A percentile compares a stretch with the other conserved stretches of the same genome.
Evolutionary conservation across 495 filamentous ascomycete genomes (phyloP).

Genomic region (Neurospora discreta): DNA sequence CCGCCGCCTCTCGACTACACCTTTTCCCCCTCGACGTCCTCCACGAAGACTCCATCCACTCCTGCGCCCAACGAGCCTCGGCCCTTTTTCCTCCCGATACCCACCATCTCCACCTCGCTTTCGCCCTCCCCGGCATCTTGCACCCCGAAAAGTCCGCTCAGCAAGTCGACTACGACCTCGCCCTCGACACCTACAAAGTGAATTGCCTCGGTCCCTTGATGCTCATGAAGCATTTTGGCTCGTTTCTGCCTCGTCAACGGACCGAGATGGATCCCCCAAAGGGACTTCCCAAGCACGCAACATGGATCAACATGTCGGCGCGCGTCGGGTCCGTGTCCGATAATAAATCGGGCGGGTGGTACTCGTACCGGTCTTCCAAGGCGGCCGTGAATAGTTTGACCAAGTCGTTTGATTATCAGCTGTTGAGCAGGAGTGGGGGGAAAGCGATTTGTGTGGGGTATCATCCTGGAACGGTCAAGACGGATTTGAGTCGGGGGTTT

Average conservation of each 20-base stretch:
- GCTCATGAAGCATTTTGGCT: slow-evolving; percentile 61
- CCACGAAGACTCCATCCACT: slow-evolving; percentile 38
- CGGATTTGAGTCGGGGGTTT: slow-evolving; percentile 59
- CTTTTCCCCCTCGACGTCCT: slow-evolving; percentile 20
- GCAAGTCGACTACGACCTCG: slow-evolving; percentile 45
- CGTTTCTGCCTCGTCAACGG: slow-evolving; percentile 49
- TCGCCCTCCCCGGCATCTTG: slow-evolving; percentile 62
- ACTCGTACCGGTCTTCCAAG: slow-evolving; percentile 65
- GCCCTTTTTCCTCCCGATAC: slow-evolving; percentile 35
- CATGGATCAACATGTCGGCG: slow-evolving; percentile 61
- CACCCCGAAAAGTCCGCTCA: slow-evolving; percentile 61
- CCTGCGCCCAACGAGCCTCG: slow-evolving; percentile 29
- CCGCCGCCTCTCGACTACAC: slow-evolving; percentile 11
- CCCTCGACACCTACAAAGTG: slow-evolving; percentile 51
- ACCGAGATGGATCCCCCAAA: slow-evolving; percentile 1
- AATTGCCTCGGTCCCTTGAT: slow-evolving; percentile 67
- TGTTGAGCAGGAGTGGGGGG: slow-evolving; percentile 40
- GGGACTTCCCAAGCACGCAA: slow-evolving; percentile 29
- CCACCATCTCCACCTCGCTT: slow-evolving; percentile 54
- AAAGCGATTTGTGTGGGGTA: slow-evolving; percentile 57
- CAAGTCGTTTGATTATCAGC: slow-evolving; percentile 62
- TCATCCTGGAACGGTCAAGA: slow-evolving; percentile 77
- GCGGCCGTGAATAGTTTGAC: slow-evolving; percentile 58
- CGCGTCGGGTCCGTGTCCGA: slow-evolving; percentile 65
- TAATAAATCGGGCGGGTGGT: slow-evolving; percentile 62